A percentile compares a stretch with the other conserved stretches of the same genome.
These are phyloP conservation scores for Trichoderma atrobrunneum DNA, from an alignment of 2,329 filamentous ascomycete species.

Conservation along the genomic window DNA sequence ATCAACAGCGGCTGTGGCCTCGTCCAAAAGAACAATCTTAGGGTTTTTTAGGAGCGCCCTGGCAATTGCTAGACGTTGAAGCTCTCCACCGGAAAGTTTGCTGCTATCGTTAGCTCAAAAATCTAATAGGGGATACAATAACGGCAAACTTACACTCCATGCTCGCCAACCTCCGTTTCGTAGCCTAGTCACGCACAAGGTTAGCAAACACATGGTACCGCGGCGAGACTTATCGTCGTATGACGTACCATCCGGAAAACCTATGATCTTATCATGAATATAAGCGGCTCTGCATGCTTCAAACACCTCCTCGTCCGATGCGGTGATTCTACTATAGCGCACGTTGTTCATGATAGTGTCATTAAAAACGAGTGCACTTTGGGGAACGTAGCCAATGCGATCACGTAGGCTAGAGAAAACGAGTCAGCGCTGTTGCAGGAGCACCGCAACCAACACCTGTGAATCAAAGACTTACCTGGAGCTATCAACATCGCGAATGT, in stretches of 20 bases:
- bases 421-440: conserved; percentile 22
- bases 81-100: conserved; percentile 64
- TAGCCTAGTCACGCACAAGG: conserved; percentile 38
- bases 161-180: conserved; percentile 49
- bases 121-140: not conserved
- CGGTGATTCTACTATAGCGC: conserved; percentile 53
- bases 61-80: conserved; percentile 66
- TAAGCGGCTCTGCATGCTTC: conserved; percentile 54
- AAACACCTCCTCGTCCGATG: conserved; percentile 54
- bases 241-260: conserved; percentile 47
- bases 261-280: conserved; percentile 57
- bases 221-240: not conserved
- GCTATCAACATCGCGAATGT: conserved; percentile 53
- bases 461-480: conserved; percentile 37
- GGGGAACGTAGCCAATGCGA: conserved; percentile 55
- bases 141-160: conserved; percentile 41
- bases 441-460: not conserved
- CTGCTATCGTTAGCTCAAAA: conserved; percentile 33
- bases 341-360: conserved; percentile 60
- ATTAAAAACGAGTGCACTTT: conserved; percentile 55
- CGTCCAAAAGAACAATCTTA: conserved; percentile 73
- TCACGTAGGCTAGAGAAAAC: conserved; percentile 43
- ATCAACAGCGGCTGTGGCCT: conserved; percentile 75
- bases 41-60: conserved; percentile 72
- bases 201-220: not conserved